Base-by-base conservation (phyloP, 345 rosid genomes). In the Syzygium grande region DNA sequence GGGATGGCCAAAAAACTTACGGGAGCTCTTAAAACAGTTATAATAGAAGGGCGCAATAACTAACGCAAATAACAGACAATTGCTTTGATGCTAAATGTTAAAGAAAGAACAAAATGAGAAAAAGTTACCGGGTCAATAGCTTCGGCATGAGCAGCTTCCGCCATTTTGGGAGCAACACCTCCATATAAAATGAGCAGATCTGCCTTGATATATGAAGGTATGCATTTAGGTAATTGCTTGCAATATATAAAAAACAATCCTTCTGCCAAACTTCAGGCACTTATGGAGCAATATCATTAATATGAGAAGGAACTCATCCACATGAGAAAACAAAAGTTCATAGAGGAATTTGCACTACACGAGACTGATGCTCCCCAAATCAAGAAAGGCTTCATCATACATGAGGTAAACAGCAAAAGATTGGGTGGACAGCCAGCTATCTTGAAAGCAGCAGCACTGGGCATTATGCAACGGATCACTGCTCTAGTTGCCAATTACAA, bases 91-190 rank as follows among this genome's bases (percentile, higher is more conserved):
- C 21, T 38, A 55, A 49, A 88, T 25, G 7, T 52, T 16, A 58
- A 27, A 1, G 21, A 14, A 27, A 52, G 38, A 41, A 17, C 46
- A 13, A n/a, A 43, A n/a, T 12, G n/a, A 49, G 85, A 61, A 88
- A 55, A 86, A 52, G 34, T 86, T 87, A 96, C 99, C 95, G 90
- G 93, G 93, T 96, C 95, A 92, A 97, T 97, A 73, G 91, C 99
- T 88, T 89, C 92, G 7, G 95, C 90, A 86, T 96, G 99, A 53
- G 98, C 99, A 92, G 95, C 98, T 92, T 95, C 99, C 6, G 99
- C 99, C 93, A 94, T 95, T 92, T 95, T 96, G 49, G 99, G 99
- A 89, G 96, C 97, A 68, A 97, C 99, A 13, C 98, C 99, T 86
- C 99, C 99, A 92, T 93, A 96, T 88, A 85, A 91, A n/a, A 91